Percentiles rank a stretch among this genome's conserved stretches.
phyloP scores from a whole-genome alignment of 305 asterid genomes.

The Rubia peregrina region DNA sequence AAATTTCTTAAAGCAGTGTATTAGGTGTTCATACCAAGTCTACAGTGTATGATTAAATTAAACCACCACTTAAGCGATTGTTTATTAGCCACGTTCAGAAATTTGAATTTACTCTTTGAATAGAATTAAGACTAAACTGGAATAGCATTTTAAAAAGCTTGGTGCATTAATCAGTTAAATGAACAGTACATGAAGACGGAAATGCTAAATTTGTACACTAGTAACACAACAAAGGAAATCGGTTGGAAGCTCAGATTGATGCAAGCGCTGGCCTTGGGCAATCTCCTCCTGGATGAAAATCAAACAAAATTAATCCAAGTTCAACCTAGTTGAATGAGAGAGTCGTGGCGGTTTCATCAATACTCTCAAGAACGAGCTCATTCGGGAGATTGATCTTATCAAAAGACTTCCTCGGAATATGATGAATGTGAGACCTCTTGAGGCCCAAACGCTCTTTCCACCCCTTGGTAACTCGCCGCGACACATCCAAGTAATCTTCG shows the following conservation, averaged over 20 bases:
- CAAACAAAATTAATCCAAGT: background rate
- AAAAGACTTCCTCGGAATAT: constrained; percentile 32
- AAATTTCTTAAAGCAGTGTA: constrained; percentile 18
- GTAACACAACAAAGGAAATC: background rate
- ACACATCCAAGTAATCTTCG: constrained; percentile 22
- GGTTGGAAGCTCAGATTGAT: background rate
- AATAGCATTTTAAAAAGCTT: background rate
- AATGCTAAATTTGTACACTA: constrained; percentile 11
- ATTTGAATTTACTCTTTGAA: background rate
- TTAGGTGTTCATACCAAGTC: background rate
- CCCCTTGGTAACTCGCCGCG: constrained; percentile 29
- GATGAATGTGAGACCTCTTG: constrained; percentile 39
- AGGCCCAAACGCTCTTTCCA: constrained; percentile 75
- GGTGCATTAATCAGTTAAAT: background rate
- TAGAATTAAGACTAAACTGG: background rate
- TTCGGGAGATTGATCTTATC: constrained; percentile 25
- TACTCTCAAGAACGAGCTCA: constrained; percentile 38
- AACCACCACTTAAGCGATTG: too few species aligned
- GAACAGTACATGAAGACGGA: background rate
- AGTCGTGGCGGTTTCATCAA: constrained; percentile 43
- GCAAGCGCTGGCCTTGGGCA: background rate
- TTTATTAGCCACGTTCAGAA: background rate
- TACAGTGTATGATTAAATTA: too few species aligned
- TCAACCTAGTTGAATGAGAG: constrained; percentile 14
- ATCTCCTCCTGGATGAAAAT: background rate